These are phyloP conservation scores for Bipolaris bicolor DNA, from an alignment of 2,329 filamentous ascomycete species.

Conservation along the genomic window DNA sequence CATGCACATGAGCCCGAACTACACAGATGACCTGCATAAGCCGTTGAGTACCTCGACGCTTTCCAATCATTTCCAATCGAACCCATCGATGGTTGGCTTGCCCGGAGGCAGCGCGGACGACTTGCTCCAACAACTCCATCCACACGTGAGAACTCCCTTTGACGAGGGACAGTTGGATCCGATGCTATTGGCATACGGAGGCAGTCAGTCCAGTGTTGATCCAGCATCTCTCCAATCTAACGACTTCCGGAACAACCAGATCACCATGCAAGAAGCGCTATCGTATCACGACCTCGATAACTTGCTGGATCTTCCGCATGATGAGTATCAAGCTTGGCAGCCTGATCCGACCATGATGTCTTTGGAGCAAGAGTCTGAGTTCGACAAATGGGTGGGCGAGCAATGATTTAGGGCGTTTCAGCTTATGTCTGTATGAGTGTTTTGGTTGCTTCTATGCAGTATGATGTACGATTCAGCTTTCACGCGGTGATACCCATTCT, in stretches of 20 bases:
- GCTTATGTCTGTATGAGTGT: slow-evolving; percentile 4
- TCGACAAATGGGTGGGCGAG: slow-evolving; percentile 55
- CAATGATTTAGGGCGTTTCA: slow-evolving; percentile 17
- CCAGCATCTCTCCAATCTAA: slow-evolving; percentile 29
- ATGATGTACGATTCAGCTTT: slow-evolving; percentile 9
- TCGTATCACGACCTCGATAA: slow-evolving; percentile 38
- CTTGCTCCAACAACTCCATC: slow-evolving; percentile 42
- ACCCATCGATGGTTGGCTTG: slow-evolving; percentile 44
- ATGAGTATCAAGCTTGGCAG: slow-evolving; percentile 45
- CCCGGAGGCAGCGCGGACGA: slow-evolving; percentile 50
- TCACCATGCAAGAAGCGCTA: slow-evolving; percentile 38
- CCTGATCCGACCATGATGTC: slow-evolving; percentile 42
- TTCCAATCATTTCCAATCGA: slow-evolving; percentile 40
- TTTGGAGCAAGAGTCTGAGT: slow-evolving; percentile 52
- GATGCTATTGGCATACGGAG: slow-evolving; percentile 49
- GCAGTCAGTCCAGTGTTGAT: slow-evolving; percentile 29
- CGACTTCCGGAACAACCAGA: slow-evolving; percentile 41
- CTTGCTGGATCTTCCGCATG: slow-evolving; percentile 33
- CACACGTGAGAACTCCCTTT: slow-evolving; percentile 36
- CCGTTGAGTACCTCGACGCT: slow-evolving; percentile 44
- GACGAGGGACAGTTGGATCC: slow-evolving; percentile 50
- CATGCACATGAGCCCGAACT: slow-evolving; percentile 32
- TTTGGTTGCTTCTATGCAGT: slow-evolving; percentile 1
- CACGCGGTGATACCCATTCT: slow-evolving; percentile 1
- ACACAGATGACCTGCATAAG: slow-evolving; percentile 49